Conservation (phyloP, 1,284 basidiomycete species). For the Fistulinella cinereoalba region DNA sequence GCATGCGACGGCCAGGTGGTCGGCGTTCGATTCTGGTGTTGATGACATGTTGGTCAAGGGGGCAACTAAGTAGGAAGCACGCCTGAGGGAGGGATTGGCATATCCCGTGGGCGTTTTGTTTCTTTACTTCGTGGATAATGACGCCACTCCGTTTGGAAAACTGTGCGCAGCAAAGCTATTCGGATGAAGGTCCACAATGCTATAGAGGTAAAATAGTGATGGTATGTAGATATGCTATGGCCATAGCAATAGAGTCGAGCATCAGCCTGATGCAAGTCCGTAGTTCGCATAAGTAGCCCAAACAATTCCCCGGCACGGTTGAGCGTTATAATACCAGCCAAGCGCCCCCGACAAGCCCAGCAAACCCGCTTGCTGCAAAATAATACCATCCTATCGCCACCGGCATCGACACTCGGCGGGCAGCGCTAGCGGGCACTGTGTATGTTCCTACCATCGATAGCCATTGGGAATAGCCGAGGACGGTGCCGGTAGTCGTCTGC, state of each 20-base stretch:
- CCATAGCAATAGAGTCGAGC: not conserved
- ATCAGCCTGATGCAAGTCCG: slow-evolving; percentile 5
- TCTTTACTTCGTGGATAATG: no score
- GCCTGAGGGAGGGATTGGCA: no score
- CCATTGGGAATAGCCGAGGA: slow-evolving; percentile 56
- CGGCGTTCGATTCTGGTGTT: slow-evolving; percentile 16
- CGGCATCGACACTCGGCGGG: slow-evolving; percentile 17
- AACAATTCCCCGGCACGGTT: slow-evolving; percentile 8
- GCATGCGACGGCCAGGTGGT: slow-evolving; percentile 51
- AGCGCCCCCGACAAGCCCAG: slow-evolving; percentile 33
- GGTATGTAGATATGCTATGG: slow-evolving; percentile 19
- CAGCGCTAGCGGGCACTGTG: slow-evolving; percentile 33
- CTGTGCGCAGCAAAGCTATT: no score
- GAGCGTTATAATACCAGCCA: slow-evolving; percentile 32
- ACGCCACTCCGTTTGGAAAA: no score
- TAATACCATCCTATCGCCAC: slow-evolving; percentile 32
- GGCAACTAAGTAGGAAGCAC: no score
- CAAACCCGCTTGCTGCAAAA: slow-evolving; percentile 26
- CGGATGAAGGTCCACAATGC: slow-evolving; percentile 13
- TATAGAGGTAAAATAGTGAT: slow-evolving; percentile 8
- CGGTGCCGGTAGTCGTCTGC: slow-evolving; percentile 45
- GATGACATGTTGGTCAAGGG: slow-evolving; percentile 24
- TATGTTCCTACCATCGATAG: slow-evolving; percentile 42
- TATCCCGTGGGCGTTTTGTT: no score
- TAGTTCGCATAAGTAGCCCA: slow-evolving; percentile 1